Base-by-base conservation (phyloP, 2,329 filamentous ascomycete genomes). In the Dryadomyces sulphureus region DNA sequence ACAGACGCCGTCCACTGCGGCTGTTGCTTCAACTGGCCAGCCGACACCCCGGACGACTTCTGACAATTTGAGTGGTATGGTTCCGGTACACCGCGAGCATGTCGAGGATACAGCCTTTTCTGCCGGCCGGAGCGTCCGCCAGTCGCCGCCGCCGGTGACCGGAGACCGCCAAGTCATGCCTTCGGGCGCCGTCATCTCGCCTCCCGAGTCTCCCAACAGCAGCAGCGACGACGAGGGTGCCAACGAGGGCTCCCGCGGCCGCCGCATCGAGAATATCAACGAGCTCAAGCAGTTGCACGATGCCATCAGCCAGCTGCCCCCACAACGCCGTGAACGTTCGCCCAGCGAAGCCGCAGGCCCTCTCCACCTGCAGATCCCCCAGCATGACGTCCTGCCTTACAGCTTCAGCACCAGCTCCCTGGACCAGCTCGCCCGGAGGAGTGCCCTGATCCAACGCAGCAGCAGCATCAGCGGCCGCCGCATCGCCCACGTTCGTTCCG, bases 201-300 rank as follows among this genome's bases (percentile, higher is more conserved):
- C 90, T 32, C 90, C 90, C 9, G 90, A 95, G 56, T 94, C 89
- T 30, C 73, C 75, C 7, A 74, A 76, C 35, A 84, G 81, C 53
- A 89, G 82, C 55, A 88, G 89, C 62, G 89, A 94, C 59, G 87
- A 94, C 54, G 79, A 77, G 21, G n/a, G n/a, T n/a, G n/a, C n/a
- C n/a, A 25, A 22, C 27, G 12, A 6, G 19, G 34, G 16, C 16
- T 12, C 34, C 34, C 64, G 69, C 5, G 69, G 66, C n/a, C 65
- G 71, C 42, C 63, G 67, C 43, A 62, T 71, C 11, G 68, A 71
- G 49, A 73, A 68, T 52, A 59, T 73, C 16, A 65, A 68, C 57
- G 83, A 90, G 59, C 59, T 75, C n/a, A 66, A 69, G 59, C 83
- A 90, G 58, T 68, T 95, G 43, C 79, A 93, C 61, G 80, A 84